phyloP scores from a whole-genome alignment of 2,329 filamentous ascomycete genomes.

The Chaetothyriales sp. region DNA sequence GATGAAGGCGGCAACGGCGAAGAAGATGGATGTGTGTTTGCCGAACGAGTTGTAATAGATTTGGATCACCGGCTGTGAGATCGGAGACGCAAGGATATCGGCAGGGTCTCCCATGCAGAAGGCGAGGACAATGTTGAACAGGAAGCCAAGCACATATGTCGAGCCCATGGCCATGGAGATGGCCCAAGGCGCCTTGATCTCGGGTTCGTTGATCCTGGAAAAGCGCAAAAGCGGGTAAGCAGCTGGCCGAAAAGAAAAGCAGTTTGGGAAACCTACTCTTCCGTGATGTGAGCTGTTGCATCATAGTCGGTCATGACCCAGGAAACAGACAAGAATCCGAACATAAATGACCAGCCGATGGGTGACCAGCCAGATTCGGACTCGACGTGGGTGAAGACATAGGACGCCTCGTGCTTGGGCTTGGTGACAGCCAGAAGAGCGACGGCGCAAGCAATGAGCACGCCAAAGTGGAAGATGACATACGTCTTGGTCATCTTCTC shows the following conservation, averaged over 20 bases:
- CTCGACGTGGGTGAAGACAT: conserved; percentile 41
- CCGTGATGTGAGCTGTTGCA: conserved; percentile 34
- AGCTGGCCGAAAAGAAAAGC: conserved; percentile 11
- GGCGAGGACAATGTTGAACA: conserved; percentile 44
- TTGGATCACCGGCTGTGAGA: conserved; percentile 41
- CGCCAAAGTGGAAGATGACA: conserved; percentile 41
- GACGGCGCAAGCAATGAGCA: conserved; percentile 37
- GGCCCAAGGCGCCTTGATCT: conserved; percentile 39
- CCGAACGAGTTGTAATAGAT: conserved; percentile 45
- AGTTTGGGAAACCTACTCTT: conserved; percentile 25
- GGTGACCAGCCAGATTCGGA: conserved; percentile 40
- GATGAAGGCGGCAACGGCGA: conserved; percentile 41
- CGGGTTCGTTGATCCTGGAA: conserved; percentile 31
- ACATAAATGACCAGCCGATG: conserved; percentile 41
- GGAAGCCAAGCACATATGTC: conserved; percentile 40
- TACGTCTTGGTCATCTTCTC: conserved; percentile 44
- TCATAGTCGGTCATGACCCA: conserved; percentile 48
- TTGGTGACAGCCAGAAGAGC: conserved; percentile 37
- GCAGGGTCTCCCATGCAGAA: conserved; percentile 39
- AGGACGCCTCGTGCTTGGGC: conserved; percentile 36
- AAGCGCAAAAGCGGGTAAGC: conserved; percentile 17
- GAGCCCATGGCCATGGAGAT: conserved; percentile 42
- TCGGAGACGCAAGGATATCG: conserved; percentile 31
- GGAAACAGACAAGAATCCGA: conserved; percentile 44
- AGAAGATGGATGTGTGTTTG: conserved; percentile 38